A percentile compares a stretch with the other conserved stretches of the same genome.
Conservation (phyloP, 257 asterid genomes). For the Handroanthus guayacan region DNA sequence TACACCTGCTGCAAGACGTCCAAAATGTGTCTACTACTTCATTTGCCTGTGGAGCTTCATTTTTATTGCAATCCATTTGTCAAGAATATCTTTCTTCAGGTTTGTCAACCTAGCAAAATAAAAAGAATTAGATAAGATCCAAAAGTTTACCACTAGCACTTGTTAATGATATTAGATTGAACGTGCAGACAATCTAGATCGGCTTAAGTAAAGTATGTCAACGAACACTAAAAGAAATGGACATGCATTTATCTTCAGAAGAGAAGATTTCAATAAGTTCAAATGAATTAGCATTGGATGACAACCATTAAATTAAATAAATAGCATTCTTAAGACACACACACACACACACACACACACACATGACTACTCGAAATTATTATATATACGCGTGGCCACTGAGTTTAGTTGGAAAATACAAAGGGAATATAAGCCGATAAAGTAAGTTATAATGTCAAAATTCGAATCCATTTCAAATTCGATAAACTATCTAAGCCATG, state of each 20-base stretch:
- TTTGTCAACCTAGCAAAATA: constrained; percentile 29
- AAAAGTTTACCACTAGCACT: constrained; percentile 7
- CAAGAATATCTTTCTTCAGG: not conserved
- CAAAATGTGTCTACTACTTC: constrained; percentile 42
- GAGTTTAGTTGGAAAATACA: too few relatives aligned
- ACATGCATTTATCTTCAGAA: not conserved
- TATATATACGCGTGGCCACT: too few relatives aligned
- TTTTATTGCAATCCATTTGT: too few relatives aligned
- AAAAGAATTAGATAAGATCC: constrained; percentile 24
- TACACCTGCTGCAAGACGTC: too few relatives aligned
- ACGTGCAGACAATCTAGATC: not conserved
- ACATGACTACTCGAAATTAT: too few relatives aligned
- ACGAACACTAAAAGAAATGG: not conserved
- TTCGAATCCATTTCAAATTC: not conserved
- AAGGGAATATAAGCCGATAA: too few relatives aligned
- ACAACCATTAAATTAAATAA: not conserved
- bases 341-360: too few relatives aligned
- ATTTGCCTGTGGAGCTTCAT: constrained; percentile 39
- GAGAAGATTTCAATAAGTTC: not conserved
- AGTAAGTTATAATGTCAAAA: too few relatives aligned
- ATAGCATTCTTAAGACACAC: not conserved
- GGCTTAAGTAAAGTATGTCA: not conserved
- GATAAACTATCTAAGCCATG: not conserved
- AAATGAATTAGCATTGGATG: too few relatives aligned
- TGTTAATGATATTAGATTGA: constrained; percentile 1